Evolutionary conservation across 331 rosid genomes (phyloP), one percentile per base, ranked within the genome.

Genomic region (Malus hybrid): DNA sequence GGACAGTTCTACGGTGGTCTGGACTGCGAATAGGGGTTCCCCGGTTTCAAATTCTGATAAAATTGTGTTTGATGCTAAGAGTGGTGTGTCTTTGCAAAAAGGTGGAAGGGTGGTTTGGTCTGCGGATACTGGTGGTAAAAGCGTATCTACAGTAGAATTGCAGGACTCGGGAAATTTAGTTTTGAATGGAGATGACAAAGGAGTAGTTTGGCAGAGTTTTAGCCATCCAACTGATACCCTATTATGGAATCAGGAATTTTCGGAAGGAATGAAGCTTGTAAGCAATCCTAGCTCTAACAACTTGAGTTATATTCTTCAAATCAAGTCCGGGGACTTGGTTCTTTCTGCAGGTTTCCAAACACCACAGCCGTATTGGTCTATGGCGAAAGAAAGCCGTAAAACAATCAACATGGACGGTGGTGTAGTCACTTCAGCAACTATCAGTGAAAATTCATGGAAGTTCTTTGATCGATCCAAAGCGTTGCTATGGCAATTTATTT

Each of bases 321-420:
- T 94, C 69, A 84, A 84, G 65, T 90, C 97, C 24, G 96, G 99
- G 2, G 87, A 83, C 69, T 71, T 88, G 66, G 33, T 86, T 73
- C 96, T 94, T 39, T 90, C 84, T 1, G 96, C 92, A 29, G 96
- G 82, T 69, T 94, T 80, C 74, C 65, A 28, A 54, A 76, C 79
- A 14, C 93, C 91, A 4, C 97, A 94, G 86, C 88, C 95, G 77
- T 94, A 92, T 77, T 94, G 99, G 97, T 85, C 97, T 46, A 81
- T 92, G 88, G 81, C 76, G 63, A 86, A 77, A 28, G 99, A 94
- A 65, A 77, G 5, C 71, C 85, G 99, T 15, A 92, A 46, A 77
- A 86, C 78, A 12, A 77, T 83, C 74, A 77, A 92, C 72, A 52
- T 67, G 71, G 88, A 70, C 3, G 89, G 90, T 9, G 80, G 83